A percentile compares a stretch with the other conserved stretches of the same genome.
These are phyloP conservation scores for Physcomitrellopsis africana DNA, from an alignment of 225 moss, liverwort and hornwort genomes.

Conservation along the genomic window DNA sequence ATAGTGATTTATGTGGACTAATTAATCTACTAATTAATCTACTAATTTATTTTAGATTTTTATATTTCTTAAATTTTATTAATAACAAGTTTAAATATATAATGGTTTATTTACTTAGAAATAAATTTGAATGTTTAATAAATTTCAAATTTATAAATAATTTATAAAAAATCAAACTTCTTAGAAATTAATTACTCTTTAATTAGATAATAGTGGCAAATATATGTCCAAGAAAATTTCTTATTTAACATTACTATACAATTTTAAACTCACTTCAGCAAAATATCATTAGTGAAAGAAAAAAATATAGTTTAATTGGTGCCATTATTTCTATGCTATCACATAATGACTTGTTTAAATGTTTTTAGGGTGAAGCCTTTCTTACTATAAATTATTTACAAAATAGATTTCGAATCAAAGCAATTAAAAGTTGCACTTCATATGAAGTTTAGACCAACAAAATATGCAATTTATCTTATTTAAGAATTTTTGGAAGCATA, in stretches of 20 bases:
- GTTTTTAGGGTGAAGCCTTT: background rate
- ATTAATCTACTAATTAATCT: background rate
- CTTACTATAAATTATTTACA: background rate
- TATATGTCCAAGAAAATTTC: background rate
- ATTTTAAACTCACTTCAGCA: background rate
- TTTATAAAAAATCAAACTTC: slow-evolving; percentile 2
- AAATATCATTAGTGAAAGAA: background rate
- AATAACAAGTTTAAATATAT: slow-evolving; percentile 7
- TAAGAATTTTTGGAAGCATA: background rate
- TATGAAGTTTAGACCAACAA: background rate
- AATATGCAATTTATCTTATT: background rate
- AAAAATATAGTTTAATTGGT: background rate
- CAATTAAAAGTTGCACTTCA: background rate
- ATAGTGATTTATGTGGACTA: slow-evolving; percentile 13
- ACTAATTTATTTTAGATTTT: background rate
- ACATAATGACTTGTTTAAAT: no score
- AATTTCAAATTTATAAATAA: slow-evolving; percentile 13
- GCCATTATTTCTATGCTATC: no score
- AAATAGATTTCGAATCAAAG: no score
- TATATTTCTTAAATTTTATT: slow-evolving; percentile 24
- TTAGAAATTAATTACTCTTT: slow-evolving; percentile 8
- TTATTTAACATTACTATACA: background rate
- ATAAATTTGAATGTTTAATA: background rate
- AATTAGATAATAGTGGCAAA: slow-evolving; percentile 4
- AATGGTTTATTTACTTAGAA: no score